phyloP scores from a whole-genome alignment of 257 asterid genomes.

The Nicotiana noctiflora region DNA sequence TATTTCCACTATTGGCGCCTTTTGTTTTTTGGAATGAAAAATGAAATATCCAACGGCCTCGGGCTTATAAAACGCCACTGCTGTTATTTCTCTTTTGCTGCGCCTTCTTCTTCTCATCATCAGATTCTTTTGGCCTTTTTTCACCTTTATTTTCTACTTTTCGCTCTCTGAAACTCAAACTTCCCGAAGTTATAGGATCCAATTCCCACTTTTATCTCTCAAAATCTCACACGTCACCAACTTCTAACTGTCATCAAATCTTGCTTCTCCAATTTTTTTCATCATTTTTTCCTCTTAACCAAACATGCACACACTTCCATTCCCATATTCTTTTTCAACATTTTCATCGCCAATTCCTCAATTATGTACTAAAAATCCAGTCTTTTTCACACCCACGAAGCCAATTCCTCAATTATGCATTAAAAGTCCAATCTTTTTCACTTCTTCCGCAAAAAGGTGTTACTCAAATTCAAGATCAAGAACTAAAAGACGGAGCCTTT shows the following conservation, averaged over 20 bases:
- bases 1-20: constrained; percentile 5
- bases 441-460: neutral
- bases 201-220: neutral
- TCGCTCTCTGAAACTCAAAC: neutral
- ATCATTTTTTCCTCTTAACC: neutral
- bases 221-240: neutral
- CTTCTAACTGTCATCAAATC: neutral
- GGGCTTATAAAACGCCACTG: neutral
- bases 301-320: constrained; percentile 22
- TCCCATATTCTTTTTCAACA: neutral
- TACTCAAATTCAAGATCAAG: constrained; percentile 1
- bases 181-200: constrained; percentile 41
- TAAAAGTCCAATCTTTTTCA: constrained; percentile 9
- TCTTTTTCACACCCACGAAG: neutral
- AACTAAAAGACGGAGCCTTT: neutral
- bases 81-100: neutral
- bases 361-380: neutral
- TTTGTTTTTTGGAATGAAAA: neutral
- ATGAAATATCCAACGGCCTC: neutral
- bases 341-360: neutral
- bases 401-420: neutral
- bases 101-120: neutral
- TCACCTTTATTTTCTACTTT: neutral
- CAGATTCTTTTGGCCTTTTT: neutral
- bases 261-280: constrained; percentile 1